A percentile compares a stretch with the other conserved stretches of the same genome.
Conservation (phyloP, 2,329 filamentous ascomycete species). For the Teratosphaeria destructans region DNA sequence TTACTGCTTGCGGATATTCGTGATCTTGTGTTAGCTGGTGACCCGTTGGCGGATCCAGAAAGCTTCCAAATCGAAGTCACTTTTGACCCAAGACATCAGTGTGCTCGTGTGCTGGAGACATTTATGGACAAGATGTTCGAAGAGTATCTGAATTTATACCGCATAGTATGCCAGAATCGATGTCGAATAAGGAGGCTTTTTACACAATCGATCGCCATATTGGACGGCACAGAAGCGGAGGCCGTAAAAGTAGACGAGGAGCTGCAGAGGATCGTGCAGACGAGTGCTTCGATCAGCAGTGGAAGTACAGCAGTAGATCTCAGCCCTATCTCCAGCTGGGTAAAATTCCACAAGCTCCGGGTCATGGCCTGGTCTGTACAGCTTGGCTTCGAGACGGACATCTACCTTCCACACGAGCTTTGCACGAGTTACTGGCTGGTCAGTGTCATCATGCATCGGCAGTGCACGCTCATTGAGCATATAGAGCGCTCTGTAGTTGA, state of each 20-base stretch:
- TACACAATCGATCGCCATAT: conserved; percentile 70
- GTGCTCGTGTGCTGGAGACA: conserved; percentile 63
- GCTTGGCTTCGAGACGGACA: conserved; percentile 84
- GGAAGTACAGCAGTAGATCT: conserved; percentile 29
- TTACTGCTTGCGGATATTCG: conserved; percentile 76
- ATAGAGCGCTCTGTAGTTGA: conserved; percentile 55
- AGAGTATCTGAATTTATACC: conserved; percentile 73
- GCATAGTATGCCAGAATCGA: conserved; percentile 79
- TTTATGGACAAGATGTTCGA: conserved; percentile 45
- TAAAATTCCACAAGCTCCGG: conserved; percentile 78
- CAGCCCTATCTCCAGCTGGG: conserved; percentile 76
- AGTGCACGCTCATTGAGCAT: conserved; percentile 44
- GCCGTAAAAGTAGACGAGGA: conserved; percentile 31
- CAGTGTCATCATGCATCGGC: conserved; percentile 3
- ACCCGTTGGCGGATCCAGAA: conserved; percentile 56
- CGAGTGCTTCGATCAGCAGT: not conserved
- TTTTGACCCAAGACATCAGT: conserved; percentile 61
- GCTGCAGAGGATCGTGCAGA: conserved; percentile 4
- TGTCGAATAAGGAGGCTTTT: conserved; percentile 84
- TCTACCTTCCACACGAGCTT: conserved; percentile 79
- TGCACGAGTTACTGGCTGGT: conserved; percentile 71
- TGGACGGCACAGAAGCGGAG: conserved; percentile 74
- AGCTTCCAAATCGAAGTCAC: conserved; percentile 70
- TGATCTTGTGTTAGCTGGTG: conserved; percentile 62
- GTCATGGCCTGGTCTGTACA: conserved; percentile 82